phyloP scores from a whole-genome alignment of 2,329 filamentous ascomycete genomes.

The Alternaria brassicae region DNA sequence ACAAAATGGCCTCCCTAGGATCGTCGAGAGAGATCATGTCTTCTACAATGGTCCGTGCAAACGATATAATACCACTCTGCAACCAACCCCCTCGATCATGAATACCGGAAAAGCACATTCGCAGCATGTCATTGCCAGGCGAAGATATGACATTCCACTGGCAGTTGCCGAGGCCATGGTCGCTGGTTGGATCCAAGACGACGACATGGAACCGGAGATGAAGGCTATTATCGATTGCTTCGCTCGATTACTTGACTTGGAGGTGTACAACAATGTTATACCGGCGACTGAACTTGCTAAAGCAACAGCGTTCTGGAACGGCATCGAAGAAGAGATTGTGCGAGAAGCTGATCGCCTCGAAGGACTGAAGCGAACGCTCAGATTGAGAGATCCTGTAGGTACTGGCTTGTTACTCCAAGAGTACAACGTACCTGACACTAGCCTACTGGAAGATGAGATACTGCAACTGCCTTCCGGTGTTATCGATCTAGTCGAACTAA shows the following conservation, averaged over 20 bases:
- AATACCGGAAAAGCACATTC: neutral
- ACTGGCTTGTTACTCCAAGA: slow-evolving; percentile 33
- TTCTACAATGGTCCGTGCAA: neutral
- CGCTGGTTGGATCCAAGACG: slow-evolving; percentile 34
- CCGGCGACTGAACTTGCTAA: slow-evolving; percentile 22
- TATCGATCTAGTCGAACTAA: slow-evolving; percentile 34
- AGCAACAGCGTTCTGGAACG: slow-evolving; percentile 30
- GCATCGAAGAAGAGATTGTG: slow-evolving; percentile 30
- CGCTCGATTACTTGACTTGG: slow-evolving; percentile 29
- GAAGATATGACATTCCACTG: slow-evolving; percentile 15
- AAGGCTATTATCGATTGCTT: slow-evolving; percentile 27
- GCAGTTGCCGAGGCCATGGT: slow-evolving; percentile 36
- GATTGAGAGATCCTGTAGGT: slow-evolving; percentile 34
- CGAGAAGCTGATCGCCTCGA: slow-evolving; percentile 35
- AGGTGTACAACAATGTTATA: slow-evolving; percentile 8
- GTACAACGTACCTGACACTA: slow-evolving; percentile 33
- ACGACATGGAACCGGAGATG: slow-evolving; percentile 15
- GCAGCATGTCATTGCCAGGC: neutral
- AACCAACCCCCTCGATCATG: neutral
- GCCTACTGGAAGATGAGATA: slow-evolving; percentile 40
- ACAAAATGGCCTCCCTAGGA: neutral
- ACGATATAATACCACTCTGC: neutral
- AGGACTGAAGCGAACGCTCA: slow-evolving; percentile 31
- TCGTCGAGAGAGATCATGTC: neutral
- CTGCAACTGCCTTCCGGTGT: slow-evolving; percentile 29